A percentile compares a stretch with the other conserved stretches of the same genome.
Evolutionary conservation across 169 alveolate species (phyloP).

Genomic region (Plasmodium knowlesi): DNA sequence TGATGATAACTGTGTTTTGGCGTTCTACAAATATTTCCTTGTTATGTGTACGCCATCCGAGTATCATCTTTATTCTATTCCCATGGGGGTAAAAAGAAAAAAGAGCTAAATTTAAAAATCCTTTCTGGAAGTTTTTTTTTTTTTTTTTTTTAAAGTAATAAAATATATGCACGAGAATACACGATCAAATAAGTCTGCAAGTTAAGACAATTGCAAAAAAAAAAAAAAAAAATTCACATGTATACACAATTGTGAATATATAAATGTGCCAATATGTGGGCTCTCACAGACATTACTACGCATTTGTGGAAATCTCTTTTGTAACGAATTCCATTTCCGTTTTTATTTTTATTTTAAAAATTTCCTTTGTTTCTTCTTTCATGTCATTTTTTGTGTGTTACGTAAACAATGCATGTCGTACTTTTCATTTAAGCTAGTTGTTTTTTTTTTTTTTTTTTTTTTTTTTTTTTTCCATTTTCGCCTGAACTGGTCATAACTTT

Average conservation of each 20-base stretch:
- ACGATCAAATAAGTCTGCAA: neutral
- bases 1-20: neutral
- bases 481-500: neutral
- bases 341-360: neutral
- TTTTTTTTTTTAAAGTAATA: neutral
- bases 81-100: neutral
- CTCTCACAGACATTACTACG: neutral
- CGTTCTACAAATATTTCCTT: neutral
- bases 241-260: neutral
- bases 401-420: neutral
- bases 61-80: neutral
- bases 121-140: neutral
- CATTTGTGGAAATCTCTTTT: neutral
- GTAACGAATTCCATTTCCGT: neutral
- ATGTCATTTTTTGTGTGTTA: neutral
- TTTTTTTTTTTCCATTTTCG: neutral
- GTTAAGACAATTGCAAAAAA: neutral
- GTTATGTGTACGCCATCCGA: neutral
- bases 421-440: neutral
- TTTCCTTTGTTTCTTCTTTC: neutral
- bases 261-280: neutral
- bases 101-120: neutral
- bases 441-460: conserved; percentile 1
- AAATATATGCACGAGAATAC: neutral
- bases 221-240: neutral